A percentile compares a stretch with the other conserved stretches of the same genome.
Conservation (phyloP, 805 yeast species). For the Metschnikowia lunata region DNA sequence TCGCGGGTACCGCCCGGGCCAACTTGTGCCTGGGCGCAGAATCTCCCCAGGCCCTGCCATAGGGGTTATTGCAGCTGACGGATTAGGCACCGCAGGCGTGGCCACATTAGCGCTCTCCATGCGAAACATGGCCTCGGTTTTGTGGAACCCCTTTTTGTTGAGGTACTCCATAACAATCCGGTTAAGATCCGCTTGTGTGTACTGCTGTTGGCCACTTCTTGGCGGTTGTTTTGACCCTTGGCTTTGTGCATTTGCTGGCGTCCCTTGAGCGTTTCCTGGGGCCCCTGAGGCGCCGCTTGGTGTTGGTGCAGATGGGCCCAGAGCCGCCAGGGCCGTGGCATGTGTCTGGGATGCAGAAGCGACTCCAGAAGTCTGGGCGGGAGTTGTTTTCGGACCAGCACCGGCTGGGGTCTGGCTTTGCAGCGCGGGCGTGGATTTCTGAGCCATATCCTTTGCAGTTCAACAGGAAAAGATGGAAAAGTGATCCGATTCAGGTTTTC, state of each 20-base stretch:
- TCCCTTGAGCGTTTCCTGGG: too few species aligned
- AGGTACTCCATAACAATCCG: constrained; percentile 89
- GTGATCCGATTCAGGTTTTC: background rate
- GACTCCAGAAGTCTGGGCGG: too few species aligned
- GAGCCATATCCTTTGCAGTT: background rate
- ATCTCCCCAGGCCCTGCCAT: constrained; percentile 34
- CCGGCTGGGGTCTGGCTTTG: too few species aligned
- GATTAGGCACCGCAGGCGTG: constrained; percentile 46
- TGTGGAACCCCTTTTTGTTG: constrained; percentile 88
- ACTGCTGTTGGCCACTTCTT: constrained; percentile 33
- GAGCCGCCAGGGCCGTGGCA: too few species aligned
- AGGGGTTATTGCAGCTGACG: constrained; percentile 41
- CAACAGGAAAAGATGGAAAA: background rate
- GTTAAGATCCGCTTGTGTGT: constrained; percentile 84
- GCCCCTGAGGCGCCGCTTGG: too few species aligned
- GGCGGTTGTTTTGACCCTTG: constrained; percentile 4
- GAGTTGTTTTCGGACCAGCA: too few species aligned
- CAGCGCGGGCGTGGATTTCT: background rate
- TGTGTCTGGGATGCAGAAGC: too few species aligned
- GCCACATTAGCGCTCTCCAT: constrained; percentile 72
- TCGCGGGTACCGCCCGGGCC: constrained; percentile 19
- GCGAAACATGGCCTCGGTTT: constrained; percentile 90
- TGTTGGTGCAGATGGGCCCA: too few species aligned
- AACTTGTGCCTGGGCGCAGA: constrained; percentile 5
- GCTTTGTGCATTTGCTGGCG: background rate